Evolutionary conservation across 2,329 filamentous ascomycete genomes (phyloP), one percentile per base, ranked within the genome.

Genomic region (Trichoderma guizhouense): DNA sequence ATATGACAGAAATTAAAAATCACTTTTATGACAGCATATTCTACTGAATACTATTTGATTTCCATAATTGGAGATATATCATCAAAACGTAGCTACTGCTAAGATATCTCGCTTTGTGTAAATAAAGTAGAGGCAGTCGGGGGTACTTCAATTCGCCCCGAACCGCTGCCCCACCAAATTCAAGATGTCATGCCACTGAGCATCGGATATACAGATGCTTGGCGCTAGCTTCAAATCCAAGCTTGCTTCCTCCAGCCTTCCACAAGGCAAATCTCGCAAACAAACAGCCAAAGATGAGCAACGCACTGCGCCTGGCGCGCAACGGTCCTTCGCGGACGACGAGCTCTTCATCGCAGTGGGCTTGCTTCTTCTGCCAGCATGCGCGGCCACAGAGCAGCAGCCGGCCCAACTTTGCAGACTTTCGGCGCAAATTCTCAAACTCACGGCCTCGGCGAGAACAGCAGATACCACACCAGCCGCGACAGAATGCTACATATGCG

Each of bases 361-460:
- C 78, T 15, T 83, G 82, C 74, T 80, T 79, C 70, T 80, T 82
- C 73, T 83, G 82, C 76, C 80, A 79, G 65, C 76, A 79, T 51
- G 75, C 80, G 43, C 79, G 78, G 12, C 79, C 78, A 2, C 78
- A 76, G 64, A 69, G 74, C 34, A 69, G 74, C 34, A 77, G 74
- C 32, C 76, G 71, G 51, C 71, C 72, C 51, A 72, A 21, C 32
- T 30, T 77, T 34, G 64, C 76, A 39, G 76, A 68, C 73, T 74
- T 79, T 60, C 74, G 77, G 63, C 79, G 82, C 67, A 78, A 78
- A 60, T 76, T 78, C 57, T 81, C 82, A 47, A 80, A 76, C 69
- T 77, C 79, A 51, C 72, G 74, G 55, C 74, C 74, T 21, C 77
- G 75, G 36, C 74, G 70, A 53, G 73, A 73, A 28, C 76, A 71